These are phyloP conservation scores for Eucalyptus sp. DNA, from an alignment of 345 rosid species.

Conservation along the genomic window DNA sequence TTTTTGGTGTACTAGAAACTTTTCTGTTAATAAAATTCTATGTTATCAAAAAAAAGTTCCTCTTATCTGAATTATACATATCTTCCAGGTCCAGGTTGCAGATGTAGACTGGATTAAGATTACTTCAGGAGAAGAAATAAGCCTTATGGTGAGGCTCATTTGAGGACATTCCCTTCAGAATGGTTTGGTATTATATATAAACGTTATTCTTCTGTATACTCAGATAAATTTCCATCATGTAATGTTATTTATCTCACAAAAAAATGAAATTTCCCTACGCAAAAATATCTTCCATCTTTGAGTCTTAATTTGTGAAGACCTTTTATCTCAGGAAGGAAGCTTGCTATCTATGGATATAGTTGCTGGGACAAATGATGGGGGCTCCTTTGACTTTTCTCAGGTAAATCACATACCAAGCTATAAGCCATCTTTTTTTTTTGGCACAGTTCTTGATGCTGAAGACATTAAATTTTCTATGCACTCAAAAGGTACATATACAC, in stretches of 20 bases:
- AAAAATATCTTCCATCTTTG: not conserved
- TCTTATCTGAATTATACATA: conserved; percentile 1
- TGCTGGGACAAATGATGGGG: conserved; percentile 68
- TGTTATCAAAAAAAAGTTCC: not conserved
- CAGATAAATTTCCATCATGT: not conserved
- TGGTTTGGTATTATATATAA: not conserved
- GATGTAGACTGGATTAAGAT: conserved; percentile 94
- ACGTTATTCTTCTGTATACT: not conserved
- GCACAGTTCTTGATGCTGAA: not conserved
- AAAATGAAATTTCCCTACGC: not conserved
- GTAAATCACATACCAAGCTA: conserved; percentile 13
- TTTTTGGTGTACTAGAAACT: not conserved
- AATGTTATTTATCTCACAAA: not conserved
- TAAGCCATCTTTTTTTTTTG: not conserved
- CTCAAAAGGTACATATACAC: not conserved
- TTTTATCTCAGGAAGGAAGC: conserved; percentile 61
- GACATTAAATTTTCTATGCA: not conserved
- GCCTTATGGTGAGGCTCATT: conserved; percentile 49
- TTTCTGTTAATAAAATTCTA: not conserved
- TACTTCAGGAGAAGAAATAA: conserved; percentile 60
- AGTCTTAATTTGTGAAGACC: not conserved
- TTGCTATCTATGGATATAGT: conserved; percentile 38
- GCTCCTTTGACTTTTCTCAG: conserved; percentile 69
- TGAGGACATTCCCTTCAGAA: not conserved
- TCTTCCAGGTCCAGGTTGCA: conserved; percentile 73